phyloP scores from a whole-genome alignment of 2,329 filamentous ascomycete species.

The Biscogniauxia sp. region DNA sequence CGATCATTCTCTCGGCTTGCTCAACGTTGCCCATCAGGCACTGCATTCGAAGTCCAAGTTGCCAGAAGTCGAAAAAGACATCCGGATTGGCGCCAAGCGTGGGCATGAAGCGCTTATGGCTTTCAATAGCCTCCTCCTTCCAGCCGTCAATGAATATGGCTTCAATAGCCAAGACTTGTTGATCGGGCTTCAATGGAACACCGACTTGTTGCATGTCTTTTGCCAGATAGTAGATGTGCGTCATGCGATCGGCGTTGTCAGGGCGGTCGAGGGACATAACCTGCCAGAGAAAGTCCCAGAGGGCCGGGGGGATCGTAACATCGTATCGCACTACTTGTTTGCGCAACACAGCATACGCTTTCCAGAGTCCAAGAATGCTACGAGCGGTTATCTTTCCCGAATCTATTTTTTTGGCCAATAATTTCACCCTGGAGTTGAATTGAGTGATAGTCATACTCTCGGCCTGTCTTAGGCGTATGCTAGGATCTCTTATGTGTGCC shows the following conservation, averaged over 20 bases:
- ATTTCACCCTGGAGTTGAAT: constrained; percentile 17
- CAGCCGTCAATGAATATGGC: constrained; percentile 64
- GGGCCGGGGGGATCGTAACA: constrained; percentile 52
- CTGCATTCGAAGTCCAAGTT: constrained; percentile 65
- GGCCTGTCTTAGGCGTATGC: constrained; percentile 1
- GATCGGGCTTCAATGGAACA: constrained; percentile 50
- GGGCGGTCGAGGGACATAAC: constrained; percentile 51
- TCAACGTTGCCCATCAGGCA: constrained; percentile 56
- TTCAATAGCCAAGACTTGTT: constrained; percentile 67
- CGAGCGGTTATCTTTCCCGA: constrained; percentile 14
- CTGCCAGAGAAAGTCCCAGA: constrained; percentile 67
- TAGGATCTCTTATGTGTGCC: no score
- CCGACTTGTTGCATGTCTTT: constrained; percentile 64
- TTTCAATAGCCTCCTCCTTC: constrained; percentile 56
- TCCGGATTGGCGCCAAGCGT: constrained; percentile 49
- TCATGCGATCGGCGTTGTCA: constrained; percentile 54
- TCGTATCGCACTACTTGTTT: constrained; percentile 7
- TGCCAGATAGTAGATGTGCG: constrained; percentile 59
- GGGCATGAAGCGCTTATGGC: constrained; percentile 59
- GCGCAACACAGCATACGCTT: constrained; percentile 23
- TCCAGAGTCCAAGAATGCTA: constrained; percentile 38
- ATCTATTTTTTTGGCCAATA: constrained; percentile 15
- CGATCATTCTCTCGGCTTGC: constrained; percentile 55
- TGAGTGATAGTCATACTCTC: not conserved
- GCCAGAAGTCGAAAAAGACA: constrained; percentile 56